Evolutionary conservation across 2,329 filamentous ascomycete species (phyloP).

Genomic region (Fusarium paranaense): DNA sequence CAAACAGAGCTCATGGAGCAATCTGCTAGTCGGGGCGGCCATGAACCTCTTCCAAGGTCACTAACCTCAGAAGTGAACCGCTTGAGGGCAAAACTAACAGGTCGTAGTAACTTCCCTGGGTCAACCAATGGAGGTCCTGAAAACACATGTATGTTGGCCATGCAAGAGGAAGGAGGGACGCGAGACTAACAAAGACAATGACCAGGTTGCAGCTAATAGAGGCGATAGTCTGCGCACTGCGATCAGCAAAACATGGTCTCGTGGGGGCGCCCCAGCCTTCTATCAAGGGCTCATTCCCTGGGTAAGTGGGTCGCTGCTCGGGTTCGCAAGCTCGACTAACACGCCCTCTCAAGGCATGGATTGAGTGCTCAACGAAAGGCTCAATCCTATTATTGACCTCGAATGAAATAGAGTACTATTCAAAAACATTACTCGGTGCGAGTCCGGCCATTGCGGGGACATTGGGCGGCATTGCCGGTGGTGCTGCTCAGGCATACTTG

Average conservation of each 20-base stretch:
- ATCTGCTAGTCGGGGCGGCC: background rate
- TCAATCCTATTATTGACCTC: background rate
- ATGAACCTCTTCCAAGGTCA: background rate
- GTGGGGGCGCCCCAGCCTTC: background rate
- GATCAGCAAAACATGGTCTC: background rate
- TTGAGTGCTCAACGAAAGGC: background rate
- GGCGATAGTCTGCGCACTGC: background rate
- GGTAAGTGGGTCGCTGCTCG: background rate
- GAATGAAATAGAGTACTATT: background rate
- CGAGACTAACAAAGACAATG: too few relatives aligned
- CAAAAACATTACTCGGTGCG: background rate
- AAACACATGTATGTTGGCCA: background rate
- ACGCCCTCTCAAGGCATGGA: background rate
- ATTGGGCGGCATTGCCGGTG: background rate
- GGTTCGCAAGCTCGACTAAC: too few relatives aligned
- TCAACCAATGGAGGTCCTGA: background rate
- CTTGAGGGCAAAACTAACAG: background rate
- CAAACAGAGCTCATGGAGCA: background rate
- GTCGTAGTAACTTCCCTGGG: background rate
- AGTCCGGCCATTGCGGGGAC: background rate
- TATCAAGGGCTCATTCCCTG: background rate
- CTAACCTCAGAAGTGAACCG: too few relatives aligned
- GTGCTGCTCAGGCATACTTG: background rate
- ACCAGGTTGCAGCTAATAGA: background rate
- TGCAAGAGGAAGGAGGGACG: too few relatives aligned